Evolutionary conservation across 2,329 filamentous ascomycete species (phyloP), one percentile per base, ranked within the genome.

Genomic region (Ceratocystiopsis brevicomis): DNA sequence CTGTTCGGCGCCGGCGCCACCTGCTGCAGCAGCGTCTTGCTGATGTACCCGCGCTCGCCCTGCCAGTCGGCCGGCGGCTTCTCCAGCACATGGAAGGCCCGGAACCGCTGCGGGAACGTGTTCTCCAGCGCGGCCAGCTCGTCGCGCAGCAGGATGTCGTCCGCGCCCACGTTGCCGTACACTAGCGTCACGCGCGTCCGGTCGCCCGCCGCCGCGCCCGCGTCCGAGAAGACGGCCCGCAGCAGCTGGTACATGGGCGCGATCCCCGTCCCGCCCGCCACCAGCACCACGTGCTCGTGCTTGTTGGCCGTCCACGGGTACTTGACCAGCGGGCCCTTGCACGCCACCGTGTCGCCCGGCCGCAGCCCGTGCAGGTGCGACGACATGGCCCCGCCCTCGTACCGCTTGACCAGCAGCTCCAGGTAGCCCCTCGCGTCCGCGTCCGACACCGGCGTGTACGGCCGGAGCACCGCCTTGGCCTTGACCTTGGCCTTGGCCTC

Each of bases 121-220:
- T 95, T 94, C 69, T 96, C 90, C 45, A 98, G 73, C 48, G 86
- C 67, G 46, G 81, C 70, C 44, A 88, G 74, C 66, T 98, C 84
- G 54, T 75, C 71, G 71, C 85, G 88, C 54, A 98, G 66, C 41
- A 98, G 70, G 48, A 98, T 94, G 57, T 98, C 90, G 51, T 88
- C 74, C 66, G 96, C 84, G 21, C 66, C 68, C 47, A 95, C 65
- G 66, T 96, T 98, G 52, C 85, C 90, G 57, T 88, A 95, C 35
- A 98, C 73, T 32, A 98, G 76, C 6, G 88, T 96, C 37, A 98
- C 86, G 69, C 94, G 93, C 54, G 90, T 98, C 75, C 90, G 87
- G 67, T 98, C 90, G 14, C 25, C 5, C 15, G 18, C 9, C 13
- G 30, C 43, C 38, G 84, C 75, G 38, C 83, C 75, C 47, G 88